Evolutionary conservation across 768 basidiomycete species (phyloP).

Genomic region (Neoboletus magnificus): DNA sequence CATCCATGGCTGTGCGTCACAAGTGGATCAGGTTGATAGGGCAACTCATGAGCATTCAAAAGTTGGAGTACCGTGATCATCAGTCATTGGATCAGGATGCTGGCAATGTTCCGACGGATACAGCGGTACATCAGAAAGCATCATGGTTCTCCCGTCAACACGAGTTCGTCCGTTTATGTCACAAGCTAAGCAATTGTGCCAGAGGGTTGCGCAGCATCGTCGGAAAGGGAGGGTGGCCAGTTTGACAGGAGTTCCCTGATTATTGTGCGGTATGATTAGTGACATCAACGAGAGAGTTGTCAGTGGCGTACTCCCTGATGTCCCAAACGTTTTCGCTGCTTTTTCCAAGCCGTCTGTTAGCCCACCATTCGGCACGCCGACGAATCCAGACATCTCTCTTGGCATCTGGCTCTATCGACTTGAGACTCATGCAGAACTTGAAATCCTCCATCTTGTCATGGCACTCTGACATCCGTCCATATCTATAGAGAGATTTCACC

Average conservation of each 20-base stretch:
- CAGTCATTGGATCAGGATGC: background rate
- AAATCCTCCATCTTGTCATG: constrained; percentile 81
- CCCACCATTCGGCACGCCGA: constrained; percentile 94
- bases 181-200: constrained; percentile 21
- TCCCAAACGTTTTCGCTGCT: constrained; percentile 98
- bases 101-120: background rate
- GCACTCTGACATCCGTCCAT: constrained; percentile 73
- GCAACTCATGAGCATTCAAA: background rate
- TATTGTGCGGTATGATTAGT: background rate
- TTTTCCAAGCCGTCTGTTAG: constrained; percentile 62
- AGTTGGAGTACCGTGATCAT: background rate
- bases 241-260: constrained; percentile 23
- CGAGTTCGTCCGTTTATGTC: background rate
- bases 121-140: background rate
- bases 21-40: background rate
- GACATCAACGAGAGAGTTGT: background rate
- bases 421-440: constrained; percentile 90
- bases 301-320: constrained; percentile 64
- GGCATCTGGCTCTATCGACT: constrained; percentile 72
- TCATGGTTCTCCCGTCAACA: background rate
- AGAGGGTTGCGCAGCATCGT: constrained; percentile 17
- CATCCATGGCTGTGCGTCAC: background rate
- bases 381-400: constrained; percentile 82
- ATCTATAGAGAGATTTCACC: constrained; percentile 81
- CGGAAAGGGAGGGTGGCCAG: constrained; percentile 29